Evolutionary conservation across 1,139 yeast genomes (phyloP), one percentile per base, ranked within the genome.

Genomic region (Groenewaldozyma sp.): DNA sequence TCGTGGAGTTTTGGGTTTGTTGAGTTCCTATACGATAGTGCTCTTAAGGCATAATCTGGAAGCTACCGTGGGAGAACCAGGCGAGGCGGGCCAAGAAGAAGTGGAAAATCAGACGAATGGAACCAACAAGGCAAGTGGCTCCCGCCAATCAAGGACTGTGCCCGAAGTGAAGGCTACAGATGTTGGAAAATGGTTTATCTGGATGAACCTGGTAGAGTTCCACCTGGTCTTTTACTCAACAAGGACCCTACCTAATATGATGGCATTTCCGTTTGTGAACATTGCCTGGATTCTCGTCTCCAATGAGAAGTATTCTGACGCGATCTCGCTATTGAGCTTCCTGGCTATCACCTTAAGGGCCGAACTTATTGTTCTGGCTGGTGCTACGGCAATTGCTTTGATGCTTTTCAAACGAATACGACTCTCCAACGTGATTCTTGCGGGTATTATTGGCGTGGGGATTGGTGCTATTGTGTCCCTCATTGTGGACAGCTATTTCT

Each of bases 241-340:
- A 2, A 69, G 97, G 48, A 77, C 94, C 0, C 66, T 91, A 45
- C 96, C 97, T 9, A 88, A 88, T 59, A 82, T 86, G 59, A 62
- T 88, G 31, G 94, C 86, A 0, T 65, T 88, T 39, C 95, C 97
- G 1, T 54, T 84, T 29, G 79, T 82, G 2, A 74, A 74, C 42
- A 53, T 63, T 39, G 79, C 82, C 0, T 49, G 81, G 33, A 64
- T 76, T 10, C 67, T 66, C 50, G 53, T 78, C 13, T 51, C 84
- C 14, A 50, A 53, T 22, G 83, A 79, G 6, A 68, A 74, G 35
- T 61, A 66, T 46, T 51, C 68, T 0, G 44, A 51, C 22, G 84
- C 87, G 0, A 58, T 86, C 32, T 58, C 72, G 0, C 58, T 82
- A 54, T 58, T 84, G 28, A 71, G 84, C 0, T 75, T 82, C 49